phyloP scores from a whole-genome alignment of 2,329 filamentous ascomycete genomes.

The Botrytis byssoidea region DNA sequence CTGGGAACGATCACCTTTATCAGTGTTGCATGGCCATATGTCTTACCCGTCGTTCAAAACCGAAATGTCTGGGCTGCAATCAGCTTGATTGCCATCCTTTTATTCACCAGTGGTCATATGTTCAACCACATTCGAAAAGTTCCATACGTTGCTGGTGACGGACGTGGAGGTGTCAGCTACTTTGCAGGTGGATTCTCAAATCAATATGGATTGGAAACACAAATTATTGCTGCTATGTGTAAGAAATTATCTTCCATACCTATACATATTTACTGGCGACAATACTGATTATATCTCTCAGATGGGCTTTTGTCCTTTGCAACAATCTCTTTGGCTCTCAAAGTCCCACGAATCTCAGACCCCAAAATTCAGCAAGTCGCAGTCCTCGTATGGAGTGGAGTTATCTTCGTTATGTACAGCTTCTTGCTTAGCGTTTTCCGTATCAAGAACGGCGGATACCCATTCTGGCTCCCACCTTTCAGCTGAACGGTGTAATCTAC shows the following conservation, averaged over 20 bases:
- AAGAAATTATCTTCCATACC: conserved; percentile 45
- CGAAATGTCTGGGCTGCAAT: conserved; percentile 92
- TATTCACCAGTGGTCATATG: conserved; percentile 98
- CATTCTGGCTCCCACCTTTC: conserved; percentile 91
- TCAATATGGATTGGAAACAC: conserved; percentile 91
- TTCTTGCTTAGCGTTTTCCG: conserved; percentile 93
- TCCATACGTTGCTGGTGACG: conserved; percentile 85
- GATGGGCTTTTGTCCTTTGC: conserved; percentile 84
- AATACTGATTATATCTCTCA: conserved; percentile 37
- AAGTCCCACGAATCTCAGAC: conserved; percentile 85
- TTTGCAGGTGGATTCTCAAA: conserved; percentile 91
- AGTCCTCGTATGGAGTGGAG: conserved; percentile 73
- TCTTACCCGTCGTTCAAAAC: conserved; percentile 80
- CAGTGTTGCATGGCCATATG: conserved; percentile 71
- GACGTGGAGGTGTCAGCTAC: conserved; percentile 81
- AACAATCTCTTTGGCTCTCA: conserved; percentile 85
- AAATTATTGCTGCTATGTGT: conserved; percentile 94
- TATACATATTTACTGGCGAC: neutral
- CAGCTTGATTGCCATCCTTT: conserved; percentile 81
- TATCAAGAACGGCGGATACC: conserved; percentile 91
- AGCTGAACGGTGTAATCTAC: neutral
- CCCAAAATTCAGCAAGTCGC: conserved; percentile 74
- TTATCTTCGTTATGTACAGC: conserved; percentile 84
- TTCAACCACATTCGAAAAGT: conserved; percentile 98
- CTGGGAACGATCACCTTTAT: conserved; percentile 68